These are phyloP conservation scores for Cucurbita ficifolia DNA, from an alignment of 306 rosid genomes.

Conservation along the genomic window DNA sequence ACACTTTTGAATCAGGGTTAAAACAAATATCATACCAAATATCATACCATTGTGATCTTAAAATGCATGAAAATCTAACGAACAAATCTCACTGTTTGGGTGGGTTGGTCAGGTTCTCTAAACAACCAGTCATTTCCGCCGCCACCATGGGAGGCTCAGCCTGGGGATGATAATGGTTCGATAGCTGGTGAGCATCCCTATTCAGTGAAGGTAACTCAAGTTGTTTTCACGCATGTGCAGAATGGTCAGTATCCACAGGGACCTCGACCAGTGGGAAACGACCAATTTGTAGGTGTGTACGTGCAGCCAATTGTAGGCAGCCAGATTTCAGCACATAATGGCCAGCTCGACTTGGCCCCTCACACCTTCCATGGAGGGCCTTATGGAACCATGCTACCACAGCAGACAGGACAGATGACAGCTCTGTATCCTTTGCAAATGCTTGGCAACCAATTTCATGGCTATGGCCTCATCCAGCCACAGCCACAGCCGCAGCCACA, in stretches of 20 bases:
- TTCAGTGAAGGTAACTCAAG: constrained; percentile 40
- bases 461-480: constrained; percentile 70
- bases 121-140: constrained; percentile 56
- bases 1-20: no score
- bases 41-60: neutral
- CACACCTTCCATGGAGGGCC: constrained; percentile 10
- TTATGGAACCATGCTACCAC: constrained; percentile 12
- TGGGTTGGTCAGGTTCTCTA: constrained; percentile 40
- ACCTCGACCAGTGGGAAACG: constrained; percentile 38
- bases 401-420: constrained; percentile 36
- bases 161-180: constrained; percentile 28
- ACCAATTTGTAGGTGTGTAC: constrained; percentile 43
- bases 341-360: constrained; percentile 28
- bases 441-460: constrained; percentile 46
- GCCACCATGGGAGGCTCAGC: constrained; percentile 92
- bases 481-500: constrained; percentile 27
- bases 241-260: constrained; percentile 26
- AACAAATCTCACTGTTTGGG: neutral
- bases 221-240: constrained; percentile 34
- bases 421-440: constrained; percentile 53
- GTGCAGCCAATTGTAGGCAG: constrained; percentile 40
- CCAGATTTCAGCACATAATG: constrained; percentile 30
- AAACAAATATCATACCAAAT: no score
- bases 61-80: neutral
- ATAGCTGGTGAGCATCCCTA: constrained; percentile 47